These are phyloP conservation scores for Cytospora leucostoma DNA, from an alignment of 2,329 filamentous ascomycete genomes.

Conservation along the genomic window DNA sequence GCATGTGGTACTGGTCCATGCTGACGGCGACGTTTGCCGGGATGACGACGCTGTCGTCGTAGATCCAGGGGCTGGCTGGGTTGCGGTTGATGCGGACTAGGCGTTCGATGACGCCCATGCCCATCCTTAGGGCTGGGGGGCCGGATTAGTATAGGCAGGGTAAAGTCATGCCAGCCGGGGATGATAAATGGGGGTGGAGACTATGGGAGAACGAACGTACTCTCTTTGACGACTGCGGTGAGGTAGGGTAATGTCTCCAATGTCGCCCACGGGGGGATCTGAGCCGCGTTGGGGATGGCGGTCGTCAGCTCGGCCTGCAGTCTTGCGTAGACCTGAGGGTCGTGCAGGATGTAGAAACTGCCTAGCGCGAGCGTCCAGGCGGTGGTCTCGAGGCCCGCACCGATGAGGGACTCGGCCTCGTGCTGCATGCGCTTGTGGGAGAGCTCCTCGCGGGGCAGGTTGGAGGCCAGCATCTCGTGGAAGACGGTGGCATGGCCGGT, in stretches of 20 bases:
- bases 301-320: neutral
- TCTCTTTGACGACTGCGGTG: slow-evolving; percentile 2
- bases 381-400: slow-evolving; percentile 7
- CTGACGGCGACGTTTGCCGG: neutral
- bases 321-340: neutral
- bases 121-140: no score
- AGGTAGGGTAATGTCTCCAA: slow-evolving; percentile 10
- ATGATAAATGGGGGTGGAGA: no score
- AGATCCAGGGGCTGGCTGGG: neutral
- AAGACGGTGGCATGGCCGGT: neutral
- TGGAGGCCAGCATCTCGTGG: neutral
- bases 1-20: slow-evolving; percentile 9
- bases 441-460: slow-evolving; percentile 2
- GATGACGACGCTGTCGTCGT: neutral
- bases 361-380: neutral
- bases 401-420: slow-evolving; percentile 1
- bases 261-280: neutral
- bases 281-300: slow-evolving; percentile 1
- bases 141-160: no score
- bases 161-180: no score
- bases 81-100: neutral
- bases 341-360: neutral
- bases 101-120: neutral
- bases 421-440: neutral
- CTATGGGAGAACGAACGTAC: neutral